Conservation (phyloP, 192 early-diverging fungal species). For the Coemansia sp. region DNA sequence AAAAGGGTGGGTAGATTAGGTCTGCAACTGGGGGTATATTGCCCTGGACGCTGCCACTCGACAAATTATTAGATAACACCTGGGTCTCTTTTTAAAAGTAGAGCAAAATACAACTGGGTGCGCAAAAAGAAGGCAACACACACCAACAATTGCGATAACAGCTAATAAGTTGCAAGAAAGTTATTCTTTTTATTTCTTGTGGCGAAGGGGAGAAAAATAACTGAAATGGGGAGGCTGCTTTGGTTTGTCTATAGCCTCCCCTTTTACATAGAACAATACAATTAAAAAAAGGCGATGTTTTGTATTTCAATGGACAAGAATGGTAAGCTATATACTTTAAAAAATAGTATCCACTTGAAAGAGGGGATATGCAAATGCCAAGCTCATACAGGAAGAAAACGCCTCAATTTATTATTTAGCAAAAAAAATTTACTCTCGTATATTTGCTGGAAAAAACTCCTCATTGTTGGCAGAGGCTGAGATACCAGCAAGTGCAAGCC, state of each 20-base stretch:
- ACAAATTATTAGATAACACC: constrained; percentile 7
- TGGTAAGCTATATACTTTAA: neutral
- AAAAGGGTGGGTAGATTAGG: constrained; percentile 2
- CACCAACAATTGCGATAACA: constrained; percentile 19
- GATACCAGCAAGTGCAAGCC: too few species aligned
- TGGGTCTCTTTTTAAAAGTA: neutral
- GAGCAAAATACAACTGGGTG: neutral
- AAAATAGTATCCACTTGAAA: neutral
- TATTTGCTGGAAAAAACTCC: too few species aligned
- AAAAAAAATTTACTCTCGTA: too few species aligned
- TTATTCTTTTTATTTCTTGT: constrained; percentile 1
- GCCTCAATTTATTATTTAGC: constrained; percentile 17
- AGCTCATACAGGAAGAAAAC: constrained; percentile 7
- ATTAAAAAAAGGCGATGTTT: neutral
- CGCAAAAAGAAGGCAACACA: neutral
- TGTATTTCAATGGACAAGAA: constrained; percentile 3
- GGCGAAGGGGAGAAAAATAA: constrained; percentile 5
- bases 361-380: constrained; percentile 15
- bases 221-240: constrained; percentile 17
- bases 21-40: constrained; percentile 8
- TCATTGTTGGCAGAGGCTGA: too few species aligned
- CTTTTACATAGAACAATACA: constrained; percentile 38
- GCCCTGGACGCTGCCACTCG: constrained; percentile 1
- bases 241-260: constrained; percentile 19
- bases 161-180: constrained; percentile 5